Evolutionary conservation across 495 filamentous ascomycete species (phyloP).

Genomic region (Collariella sp.): DNA sequence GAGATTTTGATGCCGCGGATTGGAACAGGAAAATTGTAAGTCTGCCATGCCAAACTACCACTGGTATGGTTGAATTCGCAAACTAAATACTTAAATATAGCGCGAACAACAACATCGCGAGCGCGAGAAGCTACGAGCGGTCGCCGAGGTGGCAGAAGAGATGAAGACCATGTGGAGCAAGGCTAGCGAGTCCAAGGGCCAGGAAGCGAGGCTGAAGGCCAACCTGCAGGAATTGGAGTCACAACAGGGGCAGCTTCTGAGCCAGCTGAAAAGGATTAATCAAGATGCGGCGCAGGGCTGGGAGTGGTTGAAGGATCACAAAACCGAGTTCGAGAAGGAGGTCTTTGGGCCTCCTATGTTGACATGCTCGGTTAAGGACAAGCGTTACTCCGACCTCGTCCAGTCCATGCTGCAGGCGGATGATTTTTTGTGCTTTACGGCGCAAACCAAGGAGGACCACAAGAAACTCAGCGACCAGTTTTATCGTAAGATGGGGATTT

Average conservation of each 20-base stretch:
- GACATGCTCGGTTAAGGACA: conserved; percentile 71
- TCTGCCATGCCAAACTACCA: conserved; percentile 17
- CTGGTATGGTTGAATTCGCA: background rate
- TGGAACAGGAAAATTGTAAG: conserved; percentile 50
- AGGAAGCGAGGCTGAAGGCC: conserved; percentile 27
- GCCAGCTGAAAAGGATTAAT: conserved; percentile 48
- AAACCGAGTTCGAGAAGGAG: conserved; percentile 61
- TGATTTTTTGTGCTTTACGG: conserved; percentile 68
- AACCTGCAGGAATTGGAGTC: conserved; percentile 60
- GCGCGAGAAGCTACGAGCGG: conserved; percentile 38
- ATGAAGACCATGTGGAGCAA: conserved; percentile 19
- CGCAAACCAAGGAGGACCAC: conserved; percentile 64
- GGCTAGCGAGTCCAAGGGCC: conserved; percentile 16
- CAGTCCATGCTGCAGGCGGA: conserved; percentile 57
- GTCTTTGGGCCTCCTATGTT: conserved; percentile 83
- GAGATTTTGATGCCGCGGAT: conserved; percentile 40
- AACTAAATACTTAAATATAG: conserved; percentile 8
- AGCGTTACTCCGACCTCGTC: conserved; percentile 60
- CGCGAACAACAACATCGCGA: conserved; percentile 37
- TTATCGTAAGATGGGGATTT: conserved; percentile 47
- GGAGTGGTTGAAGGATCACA: conserved; percentile 70
- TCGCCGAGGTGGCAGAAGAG: conserved; percentile 27
- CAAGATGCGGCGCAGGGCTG: conserved; percentile 60
- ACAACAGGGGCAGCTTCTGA: conserved; percentile 64
- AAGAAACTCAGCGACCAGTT: conserved; percentile 54